phyloP scores from a whole-genome alignment of 495 filamentous ascomycete genomes.

The Hyaloscypha bicolor region DNA sequence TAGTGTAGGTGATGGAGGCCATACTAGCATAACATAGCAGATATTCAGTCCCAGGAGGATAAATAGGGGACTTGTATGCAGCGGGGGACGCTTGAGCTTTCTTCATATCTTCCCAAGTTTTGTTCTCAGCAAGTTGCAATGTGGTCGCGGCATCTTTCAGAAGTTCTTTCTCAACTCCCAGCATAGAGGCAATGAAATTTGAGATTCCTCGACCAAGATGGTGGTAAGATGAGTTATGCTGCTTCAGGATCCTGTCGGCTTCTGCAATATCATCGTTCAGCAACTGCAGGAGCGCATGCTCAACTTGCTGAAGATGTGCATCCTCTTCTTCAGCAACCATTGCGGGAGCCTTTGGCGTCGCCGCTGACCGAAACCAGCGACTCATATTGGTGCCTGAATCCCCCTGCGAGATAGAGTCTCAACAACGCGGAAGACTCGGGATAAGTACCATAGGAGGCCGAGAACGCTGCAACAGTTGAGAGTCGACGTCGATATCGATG shows the following conservation, averaged over 20 bases:
- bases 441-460: neutral
- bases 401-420: neutral
- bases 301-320: constrained; percentile 45
- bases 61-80: constrained; percentile 51
- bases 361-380: constrained; percentile 30
- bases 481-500: neutral
- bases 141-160: constrained; percentile 82
- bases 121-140: constrained; percentile 76
- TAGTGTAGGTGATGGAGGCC: neutral
- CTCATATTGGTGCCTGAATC: constrained; percentile 19
- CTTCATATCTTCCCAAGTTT: constrained; percentile 76
- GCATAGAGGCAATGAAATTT: constrained; percentile 79
- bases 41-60: constrained; percentile 83
- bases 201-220: constrained; percentile 82
- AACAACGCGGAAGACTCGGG: neutral
- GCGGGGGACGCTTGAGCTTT: constrained; percentile 63
- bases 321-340: constrained; percentile 30
- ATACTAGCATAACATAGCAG: constrained; percentile 56
- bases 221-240: constrained; percentile 87
- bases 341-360: constrained; percentile 8
- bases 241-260: constrained; percentile 73
- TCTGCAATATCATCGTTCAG: constrained; percentile 93
- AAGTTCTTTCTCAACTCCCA: constrained; percentile 94
- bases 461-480: neutral
- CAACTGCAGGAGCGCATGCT: constrained; percentile 57